These are phyloP conservation scores for Parietaria judaica DNA, from an alignment of 306 rosid genomes.

Conservation along the genomic window DNA sequence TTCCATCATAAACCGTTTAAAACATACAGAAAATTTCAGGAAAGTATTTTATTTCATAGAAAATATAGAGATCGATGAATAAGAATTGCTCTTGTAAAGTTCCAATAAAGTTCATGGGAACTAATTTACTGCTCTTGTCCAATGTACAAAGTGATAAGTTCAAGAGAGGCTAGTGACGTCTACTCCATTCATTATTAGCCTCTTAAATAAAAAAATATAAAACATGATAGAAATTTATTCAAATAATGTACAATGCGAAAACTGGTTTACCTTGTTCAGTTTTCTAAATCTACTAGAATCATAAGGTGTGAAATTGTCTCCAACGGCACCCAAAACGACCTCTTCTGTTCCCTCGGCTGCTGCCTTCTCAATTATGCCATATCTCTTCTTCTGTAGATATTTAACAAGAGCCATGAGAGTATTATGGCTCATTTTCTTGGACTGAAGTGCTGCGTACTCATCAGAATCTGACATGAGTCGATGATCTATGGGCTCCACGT, in stretches of 20 bases:
- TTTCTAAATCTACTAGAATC: slow-evolving; percentile 54
- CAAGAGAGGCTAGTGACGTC: too few species aligned
- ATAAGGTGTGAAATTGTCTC: slow-evolving; percentile 51
- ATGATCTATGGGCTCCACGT: slow-evolving; percentile 51
- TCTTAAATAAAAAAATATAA: neutral
- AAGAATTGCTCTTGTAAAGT: too few species aligned
- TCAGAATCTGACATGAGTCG: slow-evolving; percentile 49
- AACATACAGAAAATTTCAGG: too few species aligned
- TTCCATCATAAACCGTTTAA: too few species aligned
- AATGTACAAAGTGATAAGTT: too few species aligned
- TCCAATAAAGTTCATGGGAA: too few species aligned
- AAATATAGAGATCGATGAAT: too few species aligned
- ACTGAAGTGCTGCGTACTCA: slow-evolving; percentile 59
- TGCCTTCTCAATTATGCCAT: slow-evolving; percentile 74
- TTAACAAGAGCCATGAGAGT: slow-evolving; percentile 96
- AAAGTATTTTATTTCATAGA: neutral
- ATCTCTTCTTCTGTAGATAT: slow-evolving; percentile 83
- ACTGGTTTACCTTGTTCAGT: slow-evolving; percentile 59
- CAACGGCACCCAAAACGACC: slow-evolving; percentile 89
- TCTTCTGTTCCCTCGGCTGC: slow-evolving; percentile 97
- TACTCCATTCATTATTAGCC: too few species aligned
- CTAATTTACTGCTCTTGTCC: too few species aligned
- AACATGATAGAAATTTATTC: neutral
- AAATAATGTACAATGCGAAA: neutral
- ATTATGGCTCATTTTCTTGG: slow-evolving; percentile 85